Conservation (phyloP, 192 early-diverging fungal species). For the Thamnidium elegans region DNA sequence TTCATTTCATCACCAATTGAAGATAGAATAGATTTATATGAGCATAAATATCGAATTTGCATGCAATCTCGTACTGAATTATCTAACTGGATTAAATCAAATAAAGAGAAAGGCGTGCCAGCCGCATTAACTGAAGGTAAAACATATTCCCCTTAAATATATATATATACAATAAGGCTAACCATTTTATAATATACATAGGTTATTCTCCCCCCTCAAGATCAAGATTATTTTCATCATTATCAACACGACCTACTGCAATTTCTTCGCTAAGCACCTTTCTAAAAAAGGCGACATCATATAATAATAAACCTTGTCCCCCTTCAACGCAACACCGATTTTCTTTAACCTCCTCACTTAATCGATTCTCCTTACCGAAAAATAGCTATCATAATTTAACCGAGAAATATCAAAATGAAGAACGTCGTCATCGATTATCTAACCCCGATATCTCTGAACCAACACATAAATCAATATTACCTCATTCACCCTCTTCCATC, state of each 20-base stretch:
- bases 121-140: constrained; percentile 14
- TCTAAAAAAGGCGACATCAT: constrained; percentile 9
- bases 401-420: neutral
- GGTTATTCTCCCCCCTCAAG: constrained; percentile 2
- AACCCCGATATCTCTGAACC: neutral
- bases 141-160: neutral
- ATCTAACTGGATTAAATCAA: constrained; percentile 9
- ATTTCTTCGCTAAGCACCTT: constrained; percentile 8
- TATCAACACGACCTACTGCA: constrained; percentile 4
- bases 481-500: neutral
- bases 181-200: neutral
- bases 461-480: constrained; percentile 3
- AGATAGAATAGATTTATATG: constrained; percentile 1
- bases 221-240: constrained; percentile 3
- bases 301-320: neutral
- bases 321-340: constrained; percentile 2
- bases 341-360: constrained; percentile 9
- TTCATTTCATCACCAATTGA: neutral
- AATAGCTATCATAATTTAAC: neutral
- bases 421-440: neutral
- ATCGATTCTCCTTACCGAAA: constrained; percentile 12
- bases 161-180: neutral
- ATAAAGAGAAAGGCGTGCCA: constrained; percentile 7
- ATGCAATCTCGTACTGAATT: constrained; percentile 12
- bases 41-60: neutral